A percentile compares a stretch with the other conserved stretches of the same genome.
Conservation (phyloP, 495 filamentous ascomycete genomes). For the Penicillium riverlandense region DNA sequence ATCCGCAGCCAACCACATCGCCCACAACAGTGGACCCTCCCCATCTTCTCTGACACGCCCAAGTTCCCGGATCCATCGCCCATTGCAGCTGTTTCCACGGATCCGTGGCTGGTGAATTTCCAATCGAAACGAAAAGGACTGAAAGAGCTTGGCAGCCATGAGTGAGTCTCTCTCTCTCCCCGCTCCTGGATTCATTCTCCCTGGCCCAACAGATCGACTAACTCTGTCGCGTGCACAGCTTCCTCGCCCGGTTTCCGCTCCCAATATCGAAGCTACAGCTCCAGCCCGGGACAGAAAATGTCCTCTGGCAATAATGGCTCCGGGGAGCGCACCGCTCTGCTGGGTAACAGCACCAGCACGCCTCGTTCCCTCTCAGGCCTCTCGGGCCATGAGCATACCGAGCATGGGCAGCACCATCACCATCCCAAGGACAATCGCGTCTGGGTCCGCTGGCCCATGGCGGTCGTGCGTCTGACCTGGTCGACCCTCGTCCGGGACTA, state of each 20-base stretch:
- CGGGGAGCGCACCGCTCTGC: slow-evolving; percentile 26
- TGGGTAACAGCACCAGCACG: slow-evolving; percentile 12
- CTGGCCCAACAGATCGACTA: too few relatives aligned
- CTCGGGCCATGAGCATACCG: slow-evolving; percentile 4
- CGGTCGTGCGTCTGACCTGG: slow-evolving; percentile 43
- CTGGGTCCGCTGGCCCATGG: slow-evolving; percentile 52
- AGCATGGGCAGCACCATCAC: slow-evolving; percentile 11
- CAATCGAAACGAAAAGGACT: too few relatives aligned
- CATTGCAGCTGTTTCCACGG: background rate
- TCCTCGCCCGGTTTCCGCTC: slow-evolving; percentile 15
- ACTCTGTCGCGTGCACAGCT: too few relatives aligned
- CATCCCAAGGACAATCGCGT: slow-evolving; percentile 28
- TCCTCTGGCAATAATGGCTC: slow-evolving; percentile 22
- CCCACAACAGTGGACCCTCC: slow-evolving; percentile 5
- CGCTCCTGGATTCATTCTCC: too few relatives aligned
- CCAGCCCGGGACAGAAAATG: slow-evolving; percentile 27
- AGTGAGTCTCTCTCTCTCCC: too few relatives aligned
- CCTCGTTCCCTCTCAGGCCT: slow-evolving; percentile 13
- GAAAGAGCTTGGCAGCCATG: too few relatives aligned
- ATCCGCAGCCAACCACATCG: background rate
- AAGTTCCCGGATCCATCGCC: background rate
- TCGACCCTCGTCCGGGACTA: slow-evolving; percentile 57
- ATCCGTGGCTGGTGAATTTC: slow-evolving; percentile 8
- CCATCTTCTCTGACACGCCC: slow-evolving; percentile 1
- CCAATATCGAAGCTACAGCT: slow-evolving; percentile 25